Conservation (phyloP, 192 early-diverging fungal species). For the Allomyces javanicus region DNA sequence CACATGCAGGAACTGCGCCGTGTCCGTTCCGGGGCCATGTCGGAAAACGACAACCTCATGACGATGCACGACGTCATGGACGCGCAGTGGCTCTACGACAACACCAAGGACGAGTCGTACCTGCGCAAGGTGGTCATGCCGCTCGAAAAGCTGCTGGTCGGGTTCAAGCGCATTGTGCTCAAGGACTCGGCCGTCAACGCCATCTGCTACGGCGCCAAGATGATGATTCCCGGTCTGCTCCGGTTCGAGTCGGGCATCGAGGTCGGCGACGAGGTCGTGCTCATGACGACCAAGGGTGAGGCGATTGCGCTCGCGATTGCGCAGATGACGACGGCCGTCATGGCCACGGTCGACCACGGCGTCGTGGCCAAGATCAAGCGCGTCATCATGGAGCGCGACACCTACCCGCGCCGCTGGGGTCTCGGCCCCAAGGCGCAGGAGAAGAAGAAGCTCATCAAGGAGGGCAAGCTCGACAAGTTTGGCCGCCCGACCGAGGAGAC, state of each 20-base stretch:
- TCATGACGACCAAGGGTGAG: slow-evolving; percentile 99
- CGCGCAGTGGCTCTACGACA: slow-evolving; percentile 96
- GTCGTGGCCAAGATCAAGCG: slow-evolving; percentile 99
- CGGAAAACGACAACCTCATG: slow-evolving; percentile 84
- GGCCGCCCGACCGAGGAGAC: slow-evolving; percentile 75
- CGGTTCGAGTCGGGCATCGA: slow-evolving; percentile 91
- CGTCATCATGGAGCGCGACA: slow-evolving; percentile 99
- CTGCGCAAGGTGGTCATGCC: slow-evolving; percentile 82
- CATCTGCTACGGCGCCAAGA: slow-evolving; percentile 97
- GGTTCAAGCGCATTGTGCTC: slow-evolving; percentile 93
- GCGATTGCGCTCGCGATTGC: slow-evolving; percentile 95
- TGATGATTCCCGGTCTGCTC: slow-evolving; percentile 94
- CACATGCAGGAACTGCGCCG: slow-evolving; percentile 99
- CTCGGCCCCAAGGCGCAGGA: slow-evolving; percentile 84
- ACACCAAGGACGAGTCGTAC: slow-evolving; percentile 94
- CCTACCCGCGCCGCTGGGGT: slow-evolving; percentile 95
- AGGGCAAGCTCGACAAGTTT: slow-evolving; percentile 94
- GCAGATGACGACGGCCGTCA: slow-evolving; percentile 91
- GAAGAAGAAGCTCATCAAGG: slow-evolving; percentile 97
- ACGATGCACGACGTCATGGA: slow-evolving; percentile 99
- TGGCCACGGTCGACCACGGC: slow-evolving; percentile 90
- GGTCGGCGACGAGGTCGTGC: slow-evolving; percentile 86
- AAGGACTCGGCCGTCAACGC: slow-evolving; percentile 98
- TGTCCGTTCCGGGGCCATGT: slow-evolving; percentile 77
- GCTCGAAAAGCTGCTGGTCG: slow-evolving; percentile 77